phyloP scores from a whole-genome alignment of 495 filamentous ascomycete species.

The Hypoxylon trugodes region DNA sequence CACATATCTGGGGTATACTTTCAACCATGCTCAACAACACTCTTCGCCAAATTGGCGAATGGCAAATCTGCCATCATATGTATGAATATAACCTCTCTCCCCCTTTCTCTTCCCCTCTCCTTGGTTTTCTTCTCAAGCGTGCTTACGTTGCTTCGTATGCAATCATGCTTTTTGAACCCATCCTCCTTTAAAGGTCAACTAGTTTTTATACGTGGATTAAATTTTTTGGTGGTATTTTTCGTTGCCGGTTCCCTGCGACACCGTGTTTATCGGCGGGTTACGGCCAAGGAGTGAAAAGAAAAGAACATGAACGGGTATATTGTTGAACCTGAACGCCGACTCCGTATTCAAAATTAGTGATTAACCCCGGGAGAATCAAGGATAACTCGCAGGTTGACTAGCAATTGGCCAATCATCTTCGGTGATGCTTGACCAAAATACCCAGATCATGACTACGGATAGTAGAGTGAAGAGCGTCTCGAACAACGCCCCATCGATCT shows the following conservation, averaged over 20 bases:
- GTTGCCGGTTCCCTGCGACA: slow-evolving; percentile 20
- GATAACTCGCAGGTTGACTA: slow-evolving; percentile 38
- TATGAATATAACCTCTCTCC: slow-evolving; percentile 25
- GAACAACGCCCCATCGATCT: slow-evolving; percentile 93
- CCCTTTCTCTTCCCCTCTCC: no score
- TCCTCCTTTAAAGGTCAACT: slow-evolving; percentile 15
- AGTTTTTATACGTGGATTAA: slow-evolving; percentile 32
- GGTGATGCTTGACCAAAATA: slow-evolving; percentile 99
- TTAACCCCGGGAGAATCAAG: slow-evolving; percentile 38
- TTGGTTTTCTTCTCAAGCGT: slow-evolving; percentile 10
- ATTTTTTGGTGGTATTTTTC: slow-evolving; percentile 30
- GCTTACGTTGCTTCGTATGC: slow-evolving; percentile 34
- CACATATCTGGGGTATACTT: slow-evolving; percentile 43
- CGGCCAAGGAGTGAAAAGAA: slow-evolving; percentile 40
- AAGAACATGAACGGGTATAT: slow-evolving; percentile 48
- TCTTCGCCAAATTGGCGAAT: slow-evolving; percentile 26
- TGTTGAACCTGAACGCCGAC: slow-evolving; percentile 41
- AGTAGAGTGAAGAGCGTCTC: slow-evolving; percentile 91
- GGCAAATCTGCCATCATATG: slow-evolving; percentile 22
- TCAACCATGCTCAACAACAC: slow-evolving; percentile 33
- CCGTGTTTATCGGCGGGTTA: slow-evolving; percentile 11
- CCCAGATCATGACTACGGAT: slow-evolving; percentile 82
- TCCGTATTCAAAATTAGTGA: slow-evolving; percentile 39
- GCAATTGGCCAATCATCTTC: slow-evolving; percentile 94
- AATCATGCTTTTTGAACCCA: slow-evolving; percentile 24